Evolutionary conservation across 257 asterid genomes (phyloP).

Genomic region (Cruciata laevipes): DNA sequence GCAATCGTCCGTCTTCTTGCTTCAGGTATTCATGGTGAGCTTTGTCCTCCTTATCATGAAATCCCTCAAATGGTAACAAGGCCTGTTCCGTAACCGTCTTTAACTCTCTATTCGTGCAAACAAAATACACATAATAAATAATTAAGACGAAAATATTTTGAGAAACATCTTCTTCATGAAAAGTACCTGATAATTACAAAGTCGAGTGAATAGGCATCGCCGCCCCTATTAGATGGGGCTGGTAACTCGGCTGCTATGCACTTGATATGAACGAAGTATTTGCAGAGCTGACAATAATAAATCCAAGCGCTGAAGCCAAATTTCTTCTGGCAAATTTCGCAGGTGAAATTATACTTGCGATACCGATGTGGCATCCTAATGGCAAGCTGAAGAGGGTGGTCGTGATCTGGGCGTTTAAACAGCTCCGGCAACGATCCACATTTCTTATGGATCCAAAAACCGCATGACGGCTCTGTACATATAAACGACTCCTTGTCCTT

Average conservation of each 20-base stretch:
- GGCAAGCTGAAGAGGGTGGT: slow-evolving; percentile 14
- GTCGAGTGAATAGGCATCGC: no score
- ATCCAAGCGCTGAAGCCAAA: neutral
- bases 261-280: neutral
- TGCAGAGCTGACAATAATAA: neutral
- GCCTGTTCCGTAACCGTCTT: no score
- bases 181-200: no score
- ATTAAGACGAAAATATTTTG: no score
- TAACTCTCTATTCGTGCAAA: no score
- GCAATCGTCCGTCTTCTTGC: neutral
- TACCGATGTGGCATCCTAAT: neutral
- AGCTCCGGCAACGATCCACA: neutral
- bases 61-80: no score
- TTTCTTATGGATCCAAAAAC: slow-evolving; percentile 12
- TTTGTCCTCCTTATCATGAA: neutral
- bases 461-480: neutral
- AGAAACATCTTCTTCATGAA: no score
- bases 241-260: neutral
- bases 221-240: no score
- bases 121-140: no score
- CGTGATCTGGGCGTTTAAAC: neutral
- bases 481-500: neutral
- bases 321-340: neutral
- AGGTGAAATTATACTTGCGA: neutral
- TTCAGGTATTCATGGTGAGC: neutral